Evolutionary conservation across 148 eudicot species (phyloP), one percentile per base, ranked within the genome.

Genomic region (Linanthus parryae): DNA sequence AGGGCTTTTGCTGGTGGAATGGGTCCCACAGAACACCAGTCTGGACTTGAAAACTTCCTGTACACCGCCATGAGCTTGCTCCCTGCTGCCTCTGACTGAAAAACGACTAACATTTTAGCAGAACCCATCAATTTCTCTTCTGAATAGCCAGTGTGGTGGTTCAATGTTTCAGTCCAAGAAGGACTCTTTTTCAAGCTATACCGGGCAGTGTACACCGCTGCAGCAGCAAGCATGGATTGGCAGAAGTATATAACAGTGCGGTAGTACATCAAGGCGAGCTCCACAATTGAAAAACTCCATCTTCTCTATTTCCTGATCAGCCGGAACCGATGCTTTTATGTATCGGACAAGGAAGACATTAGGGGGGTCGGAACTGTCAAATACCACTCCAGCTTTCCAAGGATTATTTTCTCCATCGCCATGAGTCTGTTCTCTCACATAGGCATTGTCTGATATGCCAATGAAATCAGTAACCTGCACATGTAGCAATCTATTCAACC

Each of bases 191-290:
- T 73, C 18, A 92, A 58, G 14, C 85, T 84, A 48, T 63, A 66
- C 5, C 96, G 74, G 37, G 96, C 94, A 7, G 80, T 88, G 19
- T 77, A 84, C 54, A 92, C 99, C 3, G 99, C 90, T 1, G 96
- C 71, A 56, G 96, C 99, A 44, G 96, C 88, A 53, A 92, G 60
- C 85, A 84, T 77, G 1, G 99, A 92, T 3, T 90, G 82, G 31
- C 68, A 62, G n/a, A n/a, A n/a, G 57, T 62, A 62, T 2, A 68
- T 56, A 21, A 70, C 54, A 9, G 74, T 55, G 6, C 50, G 67
- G 45, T 92, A 92, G 15, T 68, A 67, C 91, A 84, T 77, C 44
- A 87, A 54, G 0, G 81, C 96, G 48, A 92, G 65, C 69, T 92
- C 99, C 5, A 88, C 85, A 23, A 87, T 58, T n/a, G 34, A 78